Base-by-base conservation (phyloP, 129 eudicot species). In the Tanacetum coccineum region DNA sequence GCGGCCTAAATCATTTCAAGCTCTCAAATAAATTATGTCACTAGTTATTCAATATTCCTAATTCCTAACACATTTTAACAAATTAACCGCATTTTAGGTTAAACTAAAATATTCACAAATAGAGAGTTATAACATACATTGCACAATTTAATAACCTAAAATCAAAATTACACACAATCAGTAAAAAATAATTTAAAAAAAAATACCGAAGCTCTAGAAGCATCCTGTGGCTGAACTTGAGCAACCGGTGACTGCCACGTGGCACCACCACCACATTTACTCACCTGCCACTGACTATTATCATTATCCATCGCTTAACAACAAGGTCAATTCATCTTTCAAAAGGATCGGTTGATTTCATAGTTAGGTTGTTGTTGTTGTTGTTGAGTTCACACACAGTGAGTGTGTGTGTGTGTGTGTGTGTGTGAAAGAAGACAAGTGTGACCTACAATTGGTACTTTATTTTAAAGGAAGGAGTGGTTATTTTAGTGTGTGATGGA, bases 211-310 rank as follows among this genome's bases (percentile, higher is more conserved):
- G 60, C 58, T 25, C 72, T 75, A 39, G 74, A 59, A 56, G 52
- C 36, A 46, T 77, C 76, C 44, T 55, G 81, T 17, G 72, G 46
- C 66, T 63, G 81, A 48, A 62, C 36, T 58, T 70, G 81, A 30
- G 67, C 20, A 54, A 57, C 60, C 54, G 67, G 52, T 14, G 80
- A 47, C 57, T 70, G 81, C 76, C 81, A 77, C 56, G 68, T 77
- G 49, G 76, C 42, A 36, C 40, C 36, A 30, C 36, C n/a, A 60
- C 61, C 68, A 53, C 62, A 64, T 70, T 70, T 77, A 39, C 46
- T 76, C 42, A 32, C 17, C 72, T 64, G 68, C 81, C 76, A 70
- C 3, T 17, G 76, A 36, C 6, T 36, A 36, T 1, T 36, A 65
- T 56, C 2, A 22, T 22, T 22, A 22, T 30, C 81, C 81, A 77